Base-by-base conservation (phyloP, 2,329 filamentous ascomycete species). In the Parastagonospora nodorum region DNA sequence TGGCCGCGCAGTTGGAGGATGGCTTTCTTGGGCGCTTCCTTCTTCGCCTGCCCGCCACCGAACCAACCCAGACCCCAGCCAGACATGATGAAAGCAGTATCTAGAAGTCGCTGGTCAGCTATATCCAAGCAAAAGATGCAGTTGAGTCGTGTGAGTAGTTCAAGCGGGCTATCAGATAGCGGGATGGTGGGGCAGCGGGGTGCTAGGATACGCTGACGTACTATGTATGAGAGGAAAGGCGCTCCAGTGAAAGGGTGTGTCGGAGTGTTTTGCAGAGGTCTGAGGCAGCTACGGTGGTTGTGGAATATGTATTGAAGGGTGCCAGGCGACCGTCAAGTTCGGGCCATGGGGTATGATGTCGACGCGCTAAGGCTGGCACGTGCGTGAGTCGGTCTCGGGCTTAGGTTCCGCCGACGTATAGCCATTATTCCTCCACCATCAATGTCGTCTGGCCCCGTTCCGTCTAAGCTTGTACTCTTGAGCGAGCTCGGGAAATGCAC, bases 21-120 rank as follows among this genome's bases (percentile, higher is more conserved):
- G 63, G 94, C 94, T 80, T 96, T 94, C 84, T 99, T 99, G 50
- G 94, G 91, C 53, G 86, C 88, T 78, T 97, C 91, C 80, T 95
- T 96, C 79, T 88, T 87, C 82, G 91, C 90, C 67, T 85, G 84
- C 61, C 84, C 85, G 69, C 91, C 91, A 77, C 93, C 92, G 74
- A 97, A 96, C 91, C 92, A 97, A 78, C 88, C 75, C 56, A 79
- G 69, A 51, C 78, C 78, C 78, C 78, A 81, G 66, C 77, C 71
- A 50, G 69, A 68, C 73, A 75, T 75, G 43, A 31, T 64, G 29
- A 10, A 32, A 37, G 37, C 43, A 40, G 29, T 42, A 38, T 48
- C 50, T 52, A 39, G 16, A 35, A 8, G 14, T 7, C n/a, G 28
- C 29, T 14, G 27, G 49, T 51, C 11, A 55, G 51, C 38, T 39